Conservation (phyloP, 2,329 filamentous ascomycete genomes). For the Phialocephala subalpina region DNA sequence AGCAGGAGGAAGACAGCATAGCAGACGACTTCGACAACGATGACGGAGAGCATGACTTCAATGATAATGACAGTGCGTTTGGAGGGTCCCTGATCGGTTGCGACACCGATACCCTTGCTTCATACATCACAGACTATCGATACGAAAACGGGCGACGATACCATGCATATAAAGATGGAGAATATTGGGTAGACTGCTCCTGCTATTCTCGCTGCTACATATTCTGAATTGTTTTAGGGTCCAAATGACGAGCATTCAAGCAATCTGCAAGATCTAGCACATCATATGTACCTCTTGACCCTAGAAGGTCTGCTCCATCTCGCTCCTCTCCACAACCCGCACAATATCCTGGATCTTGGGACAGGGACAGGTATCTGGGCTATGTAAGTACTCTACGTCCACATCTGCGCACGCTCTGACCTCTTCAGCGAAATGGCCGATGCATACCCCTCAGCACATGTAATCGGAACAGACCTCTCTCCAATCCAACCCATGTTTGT, state of each 20-base stretch:
- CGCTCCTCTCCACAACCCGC: conserved; percentile 30
- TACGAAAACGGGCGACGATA: too few species aligned
- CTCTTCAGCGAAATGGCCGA: conserved; percentile 33
- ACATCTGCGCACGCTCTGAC: conserved; percentile 25
- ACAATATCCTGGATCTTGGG: conserved; percentile 49
- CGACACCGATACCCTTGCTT: conserved; percentile 33
- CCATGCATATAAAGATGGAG: conserved; percentile 46
- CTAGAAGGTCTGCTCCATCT: conserved; percentile 33
- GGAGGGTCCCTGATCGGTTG: conserved; percentile 31
- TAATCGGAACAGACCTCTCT: conserved; percentile 42
- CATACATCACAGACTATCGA: conserved; percentile 35
- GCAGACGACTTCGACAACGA: conserved; percentile 9
- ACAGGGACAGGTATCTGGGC: conserved; percentile 53
- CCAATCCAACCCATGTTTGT: conserved; percentile 52
- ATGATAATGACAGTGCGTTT: conserved; percentile 31
- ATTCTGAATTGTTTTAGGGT: conserved; percentile 35
- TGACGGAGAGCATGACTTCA: conserved; percentile 6
- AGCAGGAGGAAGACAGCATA: background rate
- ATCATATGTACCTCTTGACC: conserved; percentile 46
- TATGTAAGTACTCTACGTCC: conserved; percentile 36
- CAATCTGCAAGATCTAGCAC: conserved; percentile 53
- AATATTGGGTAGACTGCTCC: conserved; percentile 38
- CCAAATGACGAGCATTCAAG: conserved; percentile 53
- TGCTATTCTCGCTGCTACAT: background rate
- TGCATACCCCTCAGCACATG: conserved; percentile 40